Evolutionary conservation across 2,329 filamentous ascomycete species (phyloP), one percentile per base, ranked within the genome.

Genomic region (Arthrinium puccinioides): DNA sequence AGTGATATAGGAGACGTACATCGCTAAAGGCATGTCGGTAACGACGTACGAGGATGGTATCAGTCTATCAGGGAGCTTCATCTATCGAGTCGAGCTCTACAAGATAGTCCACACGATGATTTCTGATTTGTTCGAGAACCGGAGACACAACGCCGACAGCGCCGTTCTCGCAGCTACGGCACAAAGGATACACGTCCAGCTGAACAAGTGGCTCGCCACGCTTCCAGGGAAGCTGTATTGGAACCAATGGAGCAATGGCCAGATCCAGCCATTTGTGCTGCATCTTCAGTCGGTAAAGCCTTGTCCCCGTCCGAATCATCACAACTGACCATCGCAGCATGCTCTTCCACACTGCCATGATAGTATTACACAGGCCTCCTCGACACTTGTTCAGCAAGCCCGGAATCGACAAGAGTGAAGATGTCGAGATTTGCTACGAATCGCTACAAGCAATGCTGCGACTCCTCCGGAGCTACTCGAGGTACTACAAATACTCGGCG

Each of bases 31-130:
- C 4, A 61, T 59, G 6, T 65, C 67, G 1, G 59, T 59, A n/a
- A 63, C 61, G 3, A 64, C 63, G 18, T 70, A 63, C 36, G 67
- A 72, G 42, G 66, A 72, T 30, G 64, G 65, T 0, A 52, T 66
- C 8, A 56, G 61, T 1, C 50, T 69, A 7, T 61, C 68, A 7
- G 66, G 64, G 1, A 57, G 61, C 0, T 68, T 70, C 37, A 64
- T 69, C 10, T 66, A 70, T 41, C 63, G 64, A 16, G 65, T 63
- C 5, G 67, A 71, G 41, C 54, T 72, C 3, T 62, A 61, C 46
- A 70, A 71, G 46, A 69, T 71, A 27, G 53, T 67, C 7, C 68
- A 72, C 42, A 56, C 52, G 24, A 69, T 72, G 59, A 71, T 72
- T 38, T 66, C 64, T 2, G 67, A 71, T 37, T 48, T 72, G 5